Evolutionary conservation across 2,329 filamentous ascomycete genomes (phyloP).

Genomic region (Paraphoma sp.): DNA sequence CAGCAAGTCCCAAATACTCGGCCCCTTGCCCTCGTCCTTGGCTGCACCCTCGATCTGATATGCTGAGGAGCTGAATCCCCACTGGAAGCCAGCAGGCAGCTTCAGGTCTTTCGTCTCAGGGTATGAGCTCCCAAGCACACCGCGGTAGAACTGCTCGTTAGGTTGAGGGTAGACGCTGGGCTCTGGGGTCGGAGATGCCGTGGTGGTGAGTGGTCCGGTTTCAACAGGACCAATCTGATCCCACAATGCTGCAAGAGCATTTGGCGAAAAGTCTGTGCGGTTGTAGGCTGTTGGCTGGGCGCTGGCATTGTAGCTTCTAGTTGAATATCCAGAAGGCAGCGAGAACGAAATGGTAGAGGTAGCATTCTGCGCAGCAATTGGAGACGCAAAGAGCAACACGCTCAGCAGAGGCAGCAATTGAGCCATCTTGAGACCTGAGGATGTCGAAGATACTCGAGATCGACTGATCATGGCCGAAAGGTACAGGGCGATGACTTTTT

Average conservation of each 20-base stretch:
- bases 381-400: constrained; percentile 20
- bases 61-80: constrained; percentile 50
- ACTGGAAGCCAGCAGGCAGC: constrained; percentile 52
- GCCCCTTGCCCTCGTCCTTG: constrained; percentile 52
- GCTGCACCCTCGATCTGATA: constrained; percentile 55
- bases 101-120: constrained; percentile 43
- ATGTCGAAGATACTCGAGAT: background rate
- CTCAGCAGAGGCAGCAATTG: constrained; percentile 19
- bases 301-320: constrained; percentile 50
- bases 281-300: constrained; percentile 52
- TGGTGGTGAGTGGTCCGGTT: constrained; percentile 52
- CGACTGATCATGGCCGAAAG: background rate
- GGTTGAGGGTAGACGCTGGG: constrained; percentile 49
- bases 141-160: constrained; percentile 48
- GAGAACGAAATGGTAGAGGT: constrained; percentile 34
- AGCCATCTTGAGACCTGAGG: constrained; percentile 24
- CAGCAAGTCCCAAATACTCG: constrained; percentile 55
- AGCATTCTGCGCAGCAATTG: constrained; percentile 23
- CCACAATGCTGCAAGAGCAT: constrained; percentile 55
- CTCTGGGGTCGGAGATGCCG: constrained; percentile 53
- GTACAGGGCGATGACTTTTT: constrained; percentile 10
- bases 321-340: constrained; percentile 43
- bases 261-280: constrained; percentile 55
- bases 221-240: constrained; percentile 53
- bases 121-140: constrained; percentile 48